These are phyloP conservation scores for Cryptococcus hybrid DNA, from an alignment of 1,284 basidiomycete species.

Conservation along the genomic window DNA sequence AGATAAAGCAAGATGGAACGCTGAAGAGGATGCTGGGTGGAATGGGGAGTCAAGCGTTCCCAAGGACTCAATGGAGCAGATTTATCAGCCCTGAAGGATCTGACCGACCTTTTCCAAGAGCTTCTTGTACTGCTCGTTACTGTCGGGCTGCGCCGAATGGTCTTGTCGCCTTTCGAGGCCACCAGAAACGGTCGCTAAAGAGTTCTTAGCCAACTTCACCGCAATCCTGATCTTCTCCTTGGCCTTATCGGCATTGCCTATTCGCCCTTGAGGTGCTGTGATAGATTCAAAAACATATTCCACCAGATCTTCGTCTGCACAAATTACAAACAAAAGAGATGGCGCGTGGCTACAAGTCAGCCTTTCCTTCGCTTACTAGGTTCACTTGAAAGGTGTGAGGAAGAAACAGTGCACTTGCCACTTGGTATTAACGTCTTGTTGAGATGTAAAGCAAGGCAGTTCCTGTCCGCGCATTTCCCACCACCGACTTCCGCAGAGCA, in stretches of 20 bases:
- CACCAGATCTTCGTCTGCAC: too few species aligned
- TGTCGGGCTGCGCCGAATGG: not conserved
- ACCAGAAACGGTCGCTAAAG: too few species aligned
- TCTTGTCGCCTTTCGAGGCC: not conserved
- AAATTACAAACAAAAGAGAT: too few species aligned
- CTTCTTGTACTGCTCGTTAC: not conserved
- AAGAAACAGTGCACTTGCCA: conserved; percentile 24
- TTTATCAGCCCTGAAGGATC: not conserved
- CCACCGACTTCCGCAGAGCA: conserved; percentile 38
- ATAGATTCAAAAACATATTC: not conserved
- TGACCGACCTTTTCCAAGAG: conserved; percentile 1
- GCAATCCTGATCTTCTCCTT: not conserved
- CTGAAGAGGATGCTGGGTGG: too few species aligned
- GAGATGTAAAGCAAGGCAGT: conserved; percentile 34
- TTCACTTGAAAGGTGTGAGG: not conserved
- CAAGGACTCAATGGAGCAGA: too few species aligned
- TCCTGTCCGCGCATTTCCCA: conserved; percentile 36
- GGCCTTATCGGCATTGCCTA: not conserved
- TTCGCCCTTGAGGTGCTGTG: not conserved
- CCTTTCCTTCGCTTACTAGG: not conserved
- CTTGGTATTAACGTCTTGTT: conserved; percentile 22
- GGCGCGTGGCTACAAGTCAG: not conserved
- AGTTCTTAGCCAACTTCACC: not conserved
- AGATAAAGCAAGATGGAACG: too few species aligned
- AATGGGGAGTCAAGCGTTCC: too few species aligned